These are phyloP conservation scores for Piper betle DNA, from an alignment of 164 flowering plant genomes.

Conservation along the genomic window DNA sequence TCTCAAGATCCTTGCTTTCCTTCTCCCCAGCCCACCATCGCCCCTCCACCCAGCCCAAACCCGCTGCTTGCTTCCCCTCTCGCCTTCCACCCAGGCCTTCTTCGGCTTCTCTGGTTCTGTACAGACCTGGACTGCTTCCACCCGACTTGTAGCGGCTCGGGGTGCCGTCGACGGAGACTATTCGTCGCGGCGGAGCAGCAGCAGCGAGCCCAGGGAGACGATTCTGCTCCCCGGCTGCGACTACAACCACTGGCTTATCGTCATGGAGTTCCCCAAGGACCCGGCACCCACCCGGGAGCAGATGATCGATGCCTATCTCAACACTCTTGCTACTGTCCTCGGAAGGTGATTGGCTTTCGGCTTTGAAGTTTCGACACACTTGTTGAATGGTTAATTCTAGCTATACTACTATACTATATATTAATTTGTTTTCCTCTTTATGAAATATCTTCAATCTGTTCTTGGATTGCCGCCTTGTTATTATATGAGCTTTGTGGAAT, in stretches of 20 bases:
- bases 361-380: too few relatives aligned
- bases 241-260: constrained; percentile 93
- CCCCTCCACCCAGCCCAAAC: not conserved
- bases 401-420: too few relatives aligned
- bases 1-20: constrained; percentile 26
- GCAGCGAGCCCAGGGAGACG: constrained; percentile 74
- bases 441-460: too few relatives aligned
- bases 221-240: constrained; percentile 94
- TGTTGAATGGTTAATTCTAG: too few relatives aligned
- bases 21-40: constrained; percentile 3
- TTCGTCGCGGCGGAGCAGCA: constrained; percentile 53
- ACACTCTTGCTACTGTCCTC: constrained; percentile 82
- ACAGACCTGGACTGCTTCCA: not conserved
- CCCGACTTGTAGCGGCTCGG: constrained; percentile 4
- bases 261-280: constrained; percentile 97
- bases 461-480: too few relatives aligned
- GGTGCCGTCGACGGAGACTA: constrained; percentile 34
- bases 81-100: constrained; percentile 5
- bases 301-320: constrained; percentile 92
- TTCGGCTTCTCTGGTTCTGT: constrained; percentile 6
- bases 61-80: constrained; percentile 7
- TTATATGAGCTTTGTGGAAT: too few relatives aligned
- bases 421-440: too few relatives aligned
- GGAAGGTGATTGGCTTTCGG: constrained; percentile 74
- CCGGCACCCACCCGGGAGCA: constrained; percentile 93